Conservation (phyloP, 345 rosid species). For the Melaleuca quinquenervia region DNA sequence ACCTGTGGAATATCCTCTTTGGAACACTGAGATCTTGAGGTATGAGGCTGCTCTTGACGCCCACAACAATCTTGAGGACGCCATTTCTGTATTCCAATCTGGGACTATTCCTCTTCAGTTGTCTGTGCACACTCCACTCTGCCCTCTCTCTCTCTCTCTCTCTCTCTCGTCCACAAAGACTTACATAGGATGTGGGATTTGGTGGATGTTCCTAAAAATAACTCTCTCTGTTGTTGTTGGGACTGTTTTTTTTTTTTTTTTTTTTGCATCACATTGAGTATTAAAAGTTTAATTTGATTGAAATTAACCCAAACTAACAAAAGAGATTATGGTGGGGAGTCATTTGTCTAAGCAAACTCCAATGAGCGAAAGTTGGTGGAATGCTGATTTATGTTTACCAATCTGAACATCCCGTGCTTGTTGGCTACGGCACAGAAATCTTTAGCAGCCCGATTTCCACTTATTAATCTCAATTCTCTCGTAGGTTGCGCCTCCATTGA, state of each 20-base stretch:
- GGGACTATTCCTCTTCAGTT: background rate
- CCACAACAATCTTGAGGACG: conserved; percentile 70
- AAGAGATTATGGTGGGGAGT: background rate
- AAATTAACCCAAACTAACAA: background rate
- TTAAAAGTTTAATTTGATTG: background rate
- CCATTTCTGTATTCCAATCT: background rate
- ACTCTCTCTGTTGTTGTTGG: background rate
- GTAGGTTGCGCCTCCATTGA: background rate
- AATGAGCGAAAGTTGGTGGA: background rate
- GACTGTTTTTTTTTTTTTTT: too few species aligned
- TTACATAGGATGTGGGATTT: background rate
- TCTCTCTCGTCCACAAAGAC: background rate
- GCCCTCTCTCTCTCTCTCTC: background rate
- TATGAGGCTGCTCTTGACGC: conserved; percentile 80
- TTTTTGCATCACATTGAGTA: background rate
- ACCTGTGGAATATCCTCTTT: conserved; percentile 71
- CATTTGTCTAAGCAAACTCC: background rate
- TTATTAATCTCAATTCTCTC: background rate
- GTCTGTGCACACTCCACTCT: background rate
- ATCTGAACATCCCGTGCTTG: background rate
- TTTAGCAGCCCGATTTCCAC: background rate
- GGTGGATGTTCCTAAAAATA: background rate
- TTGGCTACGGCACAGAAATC: background rate
- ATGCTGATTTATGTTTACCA: background rate
- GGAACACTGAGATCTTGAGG: conserved; percentile 68